Evolutionary conservation across 768 basidiomycete species (phyloP).

Genomic region (Auricularia cornea): DNA sequence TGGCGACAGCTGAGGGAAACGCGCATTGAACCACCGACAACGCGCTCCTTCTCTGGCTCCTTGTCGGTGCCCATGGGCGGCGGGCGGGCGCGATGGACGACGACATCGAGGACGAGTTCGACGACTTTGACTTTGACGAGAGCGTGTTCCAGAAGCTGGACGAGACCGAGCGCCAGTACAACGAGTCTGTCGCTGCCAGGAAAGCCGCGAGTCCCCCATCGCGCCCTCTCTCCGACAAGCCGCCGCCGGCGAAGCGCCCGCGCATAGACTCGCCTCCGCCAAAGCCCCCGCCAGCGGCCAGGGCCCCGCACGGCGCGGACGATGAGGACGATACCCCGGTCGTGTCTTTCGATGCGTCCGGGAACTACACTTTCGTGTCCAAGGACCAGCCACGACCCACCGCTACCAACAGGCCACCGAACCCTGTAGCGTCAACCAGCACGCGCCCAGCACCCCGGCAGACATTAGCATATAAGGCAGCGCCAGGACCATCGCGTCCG

Average conservation of each 20-base stretch:
- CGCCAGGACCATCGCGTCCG: too few relatives aligned
- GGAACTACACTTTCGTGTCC: background rate
- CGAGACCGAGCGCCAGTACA: background rate
- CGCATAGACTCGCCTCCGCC: background rate
- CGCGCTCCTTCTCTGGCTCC: too few relatives aligned
- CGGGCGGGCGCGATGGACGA: background rate
- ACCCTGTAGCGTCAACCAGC: too few relatives aligned
- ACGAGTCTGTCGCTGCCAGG: background rate
- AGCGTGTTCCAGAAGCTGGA: background rate
- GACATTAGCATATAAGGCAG: too few relatives aligned
- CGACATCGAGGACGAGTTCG: background rate
- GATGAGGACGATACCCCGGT: background rate
- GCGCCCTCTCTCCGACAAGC: background rate
- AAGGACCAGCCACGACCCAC: too few relatives aligned
- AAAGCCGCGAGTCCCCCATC: background rate
- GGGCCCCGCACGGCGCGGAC: background rate
- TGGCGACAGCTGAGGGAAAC: too few relatives aligned
- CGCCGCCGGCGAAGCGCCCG: background rate
- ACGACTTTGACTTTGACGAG: conserved; percentile 1
- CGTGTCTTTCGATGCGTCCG: background rate
- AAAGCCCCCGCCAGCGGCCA: background rate
- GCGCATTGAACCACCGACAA: too few relatives aligned
- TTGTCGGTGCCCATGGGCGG: too few relatives aligned
- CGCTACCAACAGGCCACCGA: too few relatives aligned
- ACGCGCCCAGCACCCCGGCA: too few relatives aligned